Percentiles rank a stretch among this genome's conserved stretches.
Conservation (phyloP, 1,284 basidiomycete genomes). For the Ustilago trichophora region DNA sequence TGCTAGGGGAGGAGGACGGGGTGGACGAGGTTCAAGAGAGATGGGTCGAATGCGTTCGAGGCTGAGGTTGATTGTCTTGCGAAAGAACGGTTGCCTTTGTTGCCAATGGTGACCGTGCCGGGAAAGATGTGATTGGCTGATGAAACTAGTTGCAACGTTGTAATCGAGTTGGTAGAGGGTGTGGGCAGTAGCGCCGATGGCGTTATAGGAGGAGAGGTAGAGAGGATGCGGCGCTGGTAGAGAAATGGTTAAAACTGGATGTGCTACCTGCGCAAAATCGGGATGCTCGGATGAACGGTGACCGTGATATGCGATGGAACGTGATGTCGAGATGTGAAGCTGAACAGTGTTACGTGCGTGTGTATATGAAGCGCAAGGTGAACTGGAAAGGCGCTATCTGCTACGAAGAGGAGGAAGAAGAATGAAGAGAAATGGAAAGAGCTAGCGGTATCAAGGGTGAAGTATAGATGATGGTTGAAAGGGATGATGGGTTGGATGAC, state of each 20-base stretch:
- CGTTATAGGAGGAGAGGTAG: neutral
- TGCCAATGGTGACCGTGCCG: too few species aligned
- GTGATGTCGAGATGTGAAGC: slow-evolving; percentile 2
- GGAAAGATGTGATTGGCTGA: too few species aligned
- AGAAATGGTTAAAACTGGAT: neutral
- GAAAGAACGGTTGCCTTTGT: too few species aligned
- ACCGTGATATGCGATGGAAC: slow-evolving; percentile 9
- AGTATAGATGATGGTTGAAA: neutral
- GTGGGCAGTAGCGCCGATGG: too few species aligned
- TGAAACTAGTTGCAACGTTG: too few species aligned
- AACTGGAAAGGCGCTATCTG: neutral
- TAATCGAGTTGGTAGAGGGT: too few species aligned
- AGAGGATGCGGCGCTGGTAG: too few species aligned
- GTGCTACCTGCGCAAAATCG: neutral
- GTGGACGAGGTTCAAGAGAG: too few species aligned
- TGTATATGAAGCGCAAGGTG: neutral
- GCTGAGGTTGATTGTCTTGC: too few species aligned
- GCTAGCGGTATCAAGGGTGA: neutral
- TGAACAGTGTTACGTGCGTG: slow-evolving; percentile 11
- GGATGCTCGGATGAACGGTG: slow-evolving; percentile 8
- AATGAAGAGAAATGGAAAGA: neutral
- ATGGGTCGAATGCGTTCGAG: too few species aligned
- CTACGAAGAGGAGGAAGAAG: neutral
- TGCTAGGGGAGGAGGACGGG: too few species aligned
- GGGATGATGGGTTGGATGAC: neutral